Conservation (phyloP, 106 monocot species). For the Phalaenopsis equestris region DNA sequence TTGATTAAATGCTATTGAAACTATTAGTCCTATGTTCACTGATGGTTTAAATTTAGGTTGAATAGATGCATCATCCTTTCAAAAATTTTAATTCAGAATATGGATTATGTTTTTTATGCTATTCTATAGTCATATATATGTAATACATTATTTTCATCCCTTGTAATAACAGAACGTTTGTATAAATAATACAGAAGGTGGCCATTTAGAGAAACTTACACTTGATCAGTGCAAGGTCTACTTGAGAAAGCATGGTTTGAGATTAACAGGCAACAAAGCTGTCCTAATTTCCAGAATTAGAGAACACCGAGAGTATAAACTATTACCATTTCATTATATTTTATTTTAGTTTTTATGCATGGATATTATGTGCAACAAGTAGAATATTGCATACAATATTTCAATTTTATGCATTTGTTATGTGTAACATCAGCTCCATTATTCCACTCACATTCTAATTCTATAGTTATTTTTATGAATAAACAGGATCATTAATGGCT, state of each 20-base stretch:
- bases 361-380: background rate
- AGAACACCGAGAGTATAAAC: conserved; percentile 56
- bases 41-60: background rate
- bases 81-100: background rate
- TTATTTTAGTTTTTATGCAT: background rate
- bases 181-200: conserved; percentile 33
- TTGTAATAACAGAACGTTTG: background rate
- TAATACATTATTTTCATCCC: background rate
- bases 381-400: background rate
- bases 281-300: conserved; percentile 47
- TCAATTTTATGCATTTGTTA: background rate
- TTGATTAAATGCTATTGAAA: background rate
- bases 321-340: background rate
- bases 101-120: background rate
- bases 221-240: conserved; percentile 74
- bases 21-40: background rate
- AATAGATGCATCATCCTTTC: background rate
- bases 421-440: background rate
- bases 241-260: conserved; percentile 63
- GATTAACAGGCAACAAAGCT: conserved; percentile 63
- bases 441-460: background rate
- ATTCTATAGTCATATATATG: background rate
- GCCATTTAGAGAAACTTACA: conserved; percentile 52
- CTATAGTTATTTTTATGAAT: background rate
- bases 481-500: conserved; percentile 55